Evolutionary conservation across 179 eudicot species (phyloP), one percentile per base, ranked within the genome.

Genomic region (Spergularia azorica): DNA sequence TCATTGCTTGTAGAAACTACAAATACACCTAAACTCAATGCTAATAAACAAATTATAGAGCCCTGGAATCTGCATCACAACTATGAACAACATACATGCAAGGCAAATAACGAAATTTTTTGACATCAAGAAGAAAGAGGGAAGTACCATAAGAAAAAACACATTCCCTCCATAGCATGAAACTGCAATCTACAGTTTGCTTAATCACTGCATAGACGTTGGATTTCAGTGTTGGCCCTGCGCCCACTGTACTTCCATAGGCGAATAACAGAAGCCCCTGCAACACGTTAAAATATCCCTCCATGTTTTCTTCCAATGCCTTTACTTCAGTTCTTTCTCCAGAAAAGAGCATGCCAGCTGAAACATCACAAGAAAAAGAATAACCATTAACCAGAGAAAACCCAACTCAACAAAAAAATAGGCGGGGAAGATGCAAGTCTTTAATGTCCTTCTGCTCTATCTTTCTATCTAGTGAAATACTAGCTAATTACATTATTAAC

Each of bases 301-400:
- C 84, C 98, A 95, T 95, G 83, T 87, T 95, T 80, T 95, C 95
- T 86, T 90, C 95, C 18, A 95, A 87, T 59, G 76, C 88, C 79
- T 88, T 87, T 55, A 82, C 86, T 82, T 83, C 89, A 26, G 88
- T 87, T 72, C 76, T 84, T 67, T 84, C 91, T 79, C 92, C 97
- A 41, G 86, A 81, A 83, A 89, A 95, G 58, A 95, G 91, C 92
- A 95, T 90, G 80, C 98, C 97, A 79, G 88, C 98, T 91, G 88
- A 79, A 83, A 79, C 71, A 38, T 41, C 57, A 52, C 48, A 52
- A 56, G 48, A 16, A 38, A 21, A 46, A 69, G 59, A 32, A 51
- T 57, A 57, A 73, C 17, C 74, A 77, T 14, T 36, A 57, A 15
- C 17, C 52, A 26, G 10, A 17, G 11, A 63, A 76, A 15, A 16